Percentiles rank a stretch among this genome's conserved stretches.
These are phyloP conservation scores for Heimioporus retisporus DNA, from an alignment of 1,284 basidiomycete species.

Conservation along the genomic window DNA sequence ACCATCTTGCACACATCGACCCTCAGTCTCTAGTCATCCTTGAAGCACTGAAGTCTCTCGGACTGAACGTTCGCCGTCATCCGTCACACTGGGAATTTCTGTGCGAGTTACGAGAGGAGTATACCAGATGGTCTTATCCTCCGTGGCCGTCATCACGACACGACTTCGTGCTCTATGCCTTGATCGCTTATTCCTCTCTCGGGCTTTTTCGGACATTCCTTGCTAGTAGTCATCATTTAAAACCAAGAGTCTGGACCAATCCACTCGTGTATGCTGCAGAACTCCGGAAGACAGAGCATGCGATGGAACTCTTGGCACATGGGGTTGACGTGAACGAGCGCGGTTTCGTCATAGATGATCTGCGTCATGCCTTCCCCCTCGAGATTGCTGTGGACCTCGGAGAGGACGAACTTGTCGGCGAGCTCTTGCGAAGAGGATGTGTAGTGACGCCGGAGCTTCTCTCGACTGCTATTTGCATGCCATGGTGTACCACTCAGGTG, in stretches of 20 bases:
- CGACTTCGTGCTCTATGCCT: conserved; percentile 5
- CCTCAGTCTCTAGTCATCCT: neutral
- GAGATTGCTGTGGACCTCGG: neutral
- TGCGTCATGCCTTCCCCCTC: neutral
- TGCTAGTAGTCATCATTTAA: neutral
- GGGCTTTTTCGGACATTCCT: conserved; percentile 1
- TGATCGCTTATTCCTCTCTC: conserved; percentile 3
- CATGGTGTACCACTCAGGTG: conserved; percentile 2
- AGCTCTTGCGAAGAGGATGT: neutral
- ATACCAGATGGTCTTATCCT: conserved; percentile 7
- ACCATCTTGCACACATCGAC: conserved; percentile 9
- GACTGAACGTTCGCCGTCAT: neutral
- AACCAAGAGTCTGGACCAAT: conserved; percentile 2
- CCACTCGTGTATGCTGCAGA: conserved; percentile 13
- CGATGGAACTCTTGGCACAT: neutral
- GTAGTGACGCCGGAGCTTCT: neutral
- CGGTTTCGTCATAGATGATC: neutral
- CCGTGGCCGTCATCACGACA: conserved; percentile 13
- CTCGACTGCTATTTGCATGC: neutral
- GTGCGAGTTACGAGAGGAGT: conserved; percentile 9
- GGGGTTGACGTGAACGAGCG: neutral
- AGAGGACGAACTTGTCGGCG: neutral
- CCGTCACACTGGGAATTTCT: conserved; percentile 11
- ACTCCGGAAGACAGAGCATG: conserved; percentile 7
- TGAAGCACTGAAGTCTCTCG: neutral